phyloP scores from a whole-genome alignment of 1,284 basidiomycete genomes.

The Trichosporon sp. region DNA sequence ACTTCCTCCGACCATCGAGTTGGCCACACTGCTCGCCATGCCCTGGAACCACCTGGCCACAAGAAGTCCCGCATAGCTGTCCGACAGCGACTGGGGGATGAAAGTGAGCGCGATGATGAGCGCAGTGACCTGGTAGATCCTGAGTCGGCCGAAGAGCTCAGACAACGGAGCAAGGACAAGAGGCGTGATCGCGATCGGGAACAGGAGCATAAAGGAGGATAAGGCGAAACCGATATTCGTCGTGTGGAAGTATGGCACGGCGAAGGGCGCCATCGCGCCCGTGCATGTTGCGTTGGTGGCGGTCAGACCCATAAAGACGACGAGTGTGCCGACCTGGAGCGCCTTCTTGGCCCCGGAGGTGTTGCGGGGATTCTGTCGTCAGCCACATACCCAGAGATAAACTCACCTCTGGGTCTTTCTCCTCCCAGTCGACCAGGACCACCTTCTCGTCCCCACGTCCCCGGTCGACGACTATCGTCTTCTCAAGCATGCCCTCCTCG shows the following conservation, averaged over 20 bases:
- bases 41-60: slow-evolving; percentile 54
- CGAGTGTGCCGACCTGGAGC: slow-evolving; percentile 34
- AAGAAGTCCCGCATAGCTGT: slow-evolving; percentile 47
- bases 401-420: slow-evolving; percentile 47
- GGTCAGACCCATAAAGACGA: slow-evolving; percentile 40
- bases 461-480: slow-evolving; percentile 22
- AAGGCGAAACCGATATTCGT: slow-evolving; percentile 37
- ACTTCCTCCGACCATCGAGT: slow-evolving; percentile 53
- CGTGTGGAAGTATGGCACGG: slow-evolving; percentile 40
- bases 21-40: slow-evolving; percentile 43
- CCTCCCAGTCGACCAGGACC: slow-evolving; percentile 46
- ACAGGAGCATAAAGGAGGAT: slow-evolving; percentile 38
- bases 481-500: slow-evolving; percentile 27
- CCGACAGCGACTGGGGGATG: slow-evolving; percentile 50
- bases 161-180: slow-evolving; percentile 51
- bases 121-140: slow-evolving; percentile 49
- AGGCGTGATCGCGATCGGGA: slow-evolving; percentile 48
- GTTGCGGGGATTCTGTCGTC: slow-evolving; percentile 49
- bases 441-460: slow-evolving; percentile 41
- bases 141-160: slow-evolving; percentile 49
- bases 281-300: slow-evolving; percentile 40
- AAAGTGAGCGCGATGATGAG: slow-evolving; percentile 47
- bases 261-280: slow-evolving; percentile 40
- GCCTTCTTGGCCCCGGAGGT: slow-evolving; percentile 41
- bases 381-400: slow-evolving; percentile 11